These are phyloP conservation scores for Plasmodium cynomolgi DNA, from an alignment of 169 alveolate species.

Conservation along the genomic window DNA sequence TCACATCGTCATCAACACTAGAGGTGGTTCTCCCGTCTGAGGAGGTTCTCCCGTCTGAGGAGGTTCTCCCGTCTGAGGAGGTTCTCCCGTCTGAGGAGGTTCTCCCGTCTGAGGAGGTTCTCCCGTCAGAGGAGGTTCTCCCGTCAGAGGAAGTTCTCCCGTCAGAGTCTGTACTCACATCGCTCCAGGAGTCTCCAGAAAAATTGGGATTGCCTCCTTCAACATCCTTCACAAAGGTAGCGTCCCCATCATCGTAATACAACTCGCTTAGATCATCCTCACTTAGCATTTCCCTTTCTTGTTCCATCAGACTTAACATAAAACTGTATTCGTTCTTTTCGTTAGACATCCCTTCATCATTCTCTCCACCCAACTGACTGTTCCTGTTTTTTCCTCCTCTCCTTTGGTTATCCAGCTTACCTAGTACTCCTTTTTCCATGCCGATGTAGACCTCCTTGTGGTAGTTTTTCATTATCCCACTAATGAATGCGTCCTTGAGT, in stretches of 20 bases:
- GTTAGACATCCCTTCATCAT: neutral
- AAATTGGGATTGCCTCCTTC: neutral
- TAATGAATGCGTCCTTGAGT: neutral
- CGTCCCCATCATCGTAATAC: neutral
- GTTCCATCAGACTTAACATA: conserved; percentile 22
- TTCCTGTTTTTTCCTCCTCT: neutral
- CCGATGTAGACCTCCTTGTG: conserved; percentile 16
- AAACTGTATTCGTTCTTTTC: conserved; percentile 6
- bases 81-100: neutral
- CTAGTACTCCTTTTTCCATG: conserved; percentile 13
- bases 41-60: neutral
- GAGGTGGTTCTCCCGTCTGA: no score
- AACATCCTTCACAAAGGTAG: neutral
- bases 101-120: neutral
- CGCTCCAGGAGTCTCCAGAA: neutral
- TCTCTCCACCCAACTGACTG: neutral
- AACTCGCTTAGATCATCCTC: neutral
- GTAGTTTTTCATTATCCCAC: conserved; percentile 7
- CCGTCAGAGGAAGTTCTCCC: no score
- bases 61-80: neutral
- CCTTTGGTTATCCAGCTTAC: neutral
- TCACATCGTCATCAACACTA: neutral
- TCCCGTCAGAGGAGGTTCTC: neutral
- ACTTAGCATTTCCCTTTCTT: conserved; percentile 7
- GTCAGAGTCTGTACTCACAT: neutral